A percentile compares a stretch with the other conserved stretches of the same genome.
These are phyloP conservation scores for Beauveria sp. DNA, from an alignment of 2,329 filamentous ascomycete species.

Conservation along the genomic window DNA sequence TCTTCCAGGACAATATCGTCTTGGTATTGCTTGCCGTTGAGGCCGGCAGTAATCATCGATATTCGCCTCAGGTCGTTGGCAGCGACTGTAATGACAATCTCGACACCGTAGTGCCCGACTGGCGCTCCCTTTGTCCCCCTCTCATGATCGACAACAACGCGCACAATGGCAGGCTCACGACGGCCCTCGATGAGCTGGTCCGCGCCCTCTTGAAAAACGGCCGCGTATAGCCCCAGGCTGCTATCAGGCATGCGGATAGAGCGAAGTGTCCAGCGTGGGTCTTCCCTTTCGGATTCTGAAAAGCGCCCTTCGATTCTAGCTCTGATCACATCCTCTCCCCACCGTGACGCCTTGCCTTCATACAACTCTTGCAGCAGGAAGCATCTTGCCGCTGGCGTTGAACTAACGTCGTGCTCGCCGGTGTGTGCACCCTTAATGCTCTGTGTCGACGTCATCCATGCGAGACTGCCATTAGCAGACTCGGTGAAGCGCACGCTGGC, in stretches of 20 bases:
- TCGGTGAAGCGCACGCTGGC: conserved; percentile 67
- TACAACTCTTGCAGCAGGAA: conserved; percentile 69
- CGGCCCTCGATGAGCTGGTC: conserved; percentile 56
- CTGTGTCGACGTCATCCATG: conserved; percentile 61
- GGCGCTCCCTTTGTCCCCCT: conserved; percentile 59
- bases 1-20: conserved; percentile 68
- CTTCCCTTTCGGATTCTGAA: conserved; percentile 73
- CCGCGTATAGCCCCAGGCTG: conserved; percentile 53
- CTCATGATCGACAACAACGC: conserved; percentile 65
- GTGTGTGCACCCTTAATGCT: conserved; percentile 50
- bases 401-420: conserved; percentile 33
- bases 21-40: conserved; percentile 62
- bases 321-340: conserved; percentile 80
- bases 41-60: conserved; percentile 47
- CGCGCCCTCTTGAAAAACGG: conserved; percentile 64
- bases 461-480: conserved; percentile 52
- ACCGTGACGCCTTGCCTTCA: conserved; percentile 67
- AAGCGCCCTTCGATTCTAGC: conserved; percentile 82
- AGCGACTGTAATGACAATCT: conserved; percentile 60
- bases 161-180: conserved; percentile 59
- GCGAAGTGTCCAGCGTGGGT: conserved; percentile 71
- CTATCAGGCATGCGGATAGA: conserved; percentile 57
- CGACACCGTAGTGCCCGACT: conserved; percentile 60
- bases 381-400: conserved; percentile 52
- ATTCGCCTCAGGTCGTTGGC: conserved; percentile 44